Evolutionary conservation across 768 basidiomycete species (phyloP).

Genomic region (Calvatia gigantea): DNA sequence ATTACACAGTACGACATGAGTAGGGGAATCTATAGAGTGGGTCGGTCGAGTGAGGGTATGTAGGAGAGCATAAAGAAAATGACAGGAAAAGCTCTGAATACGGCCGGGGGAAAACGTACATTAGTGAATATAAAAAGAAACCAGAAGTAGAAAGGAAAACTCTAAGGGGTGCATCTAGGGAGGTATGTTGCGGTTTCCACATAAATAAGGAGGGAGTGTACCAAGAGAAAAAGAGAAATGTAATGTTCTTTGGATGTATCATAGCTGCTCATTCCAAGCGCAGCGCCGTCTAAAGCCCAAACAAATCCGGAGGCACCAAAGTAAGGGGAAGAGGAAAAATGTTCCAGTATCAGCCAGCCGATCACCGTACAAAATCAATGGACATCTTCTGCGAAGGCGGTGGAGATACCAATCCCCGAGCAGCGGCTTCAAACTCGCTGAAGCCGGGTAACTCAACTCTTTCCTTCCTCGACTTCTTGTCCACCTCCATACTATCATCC

Average conservation of each 20-base stretch:
- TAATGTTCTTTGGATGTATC: neutral
- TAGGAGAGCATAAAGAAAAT: neutral
- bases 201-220: constrained; percentile 3
- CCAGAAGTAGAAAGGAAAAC: neutral
- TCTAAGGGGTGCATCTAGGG: constrained; percentile 8
- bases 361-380: constrained; percentile 15
- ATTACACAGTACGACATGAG: neutral
- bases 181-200: constrained; percentile 8
- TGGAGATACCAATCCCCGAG: constrained; percentile 17
- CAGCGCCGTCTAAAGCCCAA: constrained; percentile 5
- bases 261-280: neutral
- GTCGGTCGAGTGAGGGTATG: neutral
- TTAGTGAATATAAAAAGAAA: neutral
- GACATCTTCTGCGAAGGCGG: constrained; percentile 19
- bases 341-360: neutral
- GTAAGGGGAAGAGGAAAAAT: neutral
- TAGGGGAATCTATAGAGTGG: neutral
- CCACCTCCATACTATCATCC: constrained; percentile 13
- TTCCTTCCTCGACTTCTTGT: constrained; percentile 17
- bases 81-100: neutral
- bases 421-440: constrained; percentile 59
- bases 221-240: neutral
- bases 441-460: constrained; percentile 60
- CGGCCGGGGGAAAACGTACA: neutral
- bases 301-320: neutral